phyloP scores from a whole-genome alignment of 75 land plant genomes.

The Sequoiadendron giganteum region DNA sequence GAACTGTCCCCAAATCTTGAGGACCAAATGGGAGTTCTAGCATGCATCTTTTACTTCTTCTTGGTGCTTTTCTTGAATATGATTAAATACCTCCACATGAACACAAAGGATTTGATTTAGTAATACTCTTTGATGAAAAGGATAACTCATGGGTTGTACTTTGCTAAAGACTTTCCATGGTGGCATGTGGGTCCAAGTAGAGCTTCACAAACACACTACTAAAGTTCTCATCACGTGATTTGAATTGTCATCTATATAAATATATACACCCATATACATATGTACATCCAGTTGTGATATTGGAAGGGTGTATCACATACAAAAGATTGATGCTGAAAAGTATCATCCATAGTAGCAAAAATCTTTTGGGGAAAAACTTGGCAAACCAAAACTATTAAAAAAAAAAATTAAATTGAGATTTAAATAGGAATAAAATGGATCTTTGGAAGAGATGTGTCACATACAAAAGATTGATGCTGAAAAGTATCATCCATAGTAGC shows the following conservation, averaged over 20 bases:
- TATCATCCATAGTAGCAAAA: not conserved
- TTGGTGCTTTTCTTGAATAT: not conserved
- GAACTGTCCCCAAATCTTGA: not conserved
- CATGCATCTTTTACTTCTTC: not conserved
- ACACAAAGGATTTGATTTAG: not conserved
- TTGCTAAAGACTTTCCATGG: not conserved
- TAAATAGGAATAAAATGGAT: no score
- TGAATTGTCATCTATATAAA: not conserved
- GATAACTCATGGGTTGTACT: not conserved
- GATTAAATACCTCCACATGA: not conserved
- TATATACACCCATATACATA: not conserved
- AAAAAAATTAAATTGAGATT: no score
- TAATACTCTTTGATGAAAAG: not conserved
- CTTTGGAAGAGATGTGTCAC: not conserved
- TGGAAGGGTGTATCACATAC: not conserved
- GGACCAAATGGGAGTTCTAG: not conserved
- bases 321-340: not conserved
- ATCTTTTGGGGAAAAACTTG: no score
- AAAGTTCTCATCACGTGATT: not conserved
- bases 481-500: not conserved
- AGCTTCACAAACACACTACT: not conserved
- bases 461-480: not conserved
- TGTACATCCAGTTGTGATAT: not conserved
- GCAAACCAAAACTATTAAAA: no score
- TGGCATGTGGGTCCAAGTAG: not conserved